A percentile compares a stretch with the other conserved stretches of the same genome.
Evolutionary conservation across 345 rosid genomes (phyloP).

Genomic region (Moringa oleifera): DNA sequence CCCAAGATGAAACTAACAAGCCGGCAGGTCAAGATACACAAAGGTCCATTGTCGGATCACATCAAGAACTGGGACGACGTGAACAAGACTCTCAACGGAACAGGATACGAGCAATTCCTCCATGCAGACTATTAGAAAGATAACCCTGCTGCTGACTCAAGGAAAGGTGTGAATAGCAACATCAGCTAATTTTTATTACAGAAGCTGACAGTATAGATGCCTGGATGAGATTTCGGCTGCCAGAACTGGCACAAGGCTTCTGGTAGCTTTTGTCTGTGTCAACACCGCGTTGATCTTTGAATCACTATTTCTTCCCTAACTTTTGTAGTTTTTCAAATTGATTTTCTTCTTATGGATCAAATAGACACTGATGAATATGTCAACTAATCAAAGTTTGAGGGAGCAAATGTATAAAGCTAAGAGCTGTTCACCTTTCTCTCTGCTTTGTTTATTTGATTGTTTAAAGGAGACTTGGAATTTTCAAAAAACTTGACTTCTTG

Average conservation of each 20-base stretch:
- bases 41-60: slow-evolving; percentile 61
- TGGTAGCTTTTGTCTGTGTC: neutral
- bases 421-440: neutral
- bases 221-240: slow-evolving; percentile 13
- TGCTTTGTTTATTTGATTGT: neutral
- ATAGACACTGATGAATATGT: slow-evolving; percentile 19
- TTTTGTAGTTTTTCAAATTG: slow-evolving; percentile 4
- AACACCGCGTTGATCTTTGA: neutral
- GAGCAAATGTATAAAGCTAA: slow-evolving; percentile 11
- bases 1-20: slow-evolving; percentile 59
- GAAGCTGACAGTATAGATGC: slow-evolving; percentile 8
- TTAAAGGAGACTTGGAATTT: too few relatives aligned
- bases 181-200: slow-evolving; percentile 21
- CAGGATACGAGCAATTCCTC: slow-evolving; percentile 54
- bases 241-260: neutral
- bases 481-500: too few relatives aligned
- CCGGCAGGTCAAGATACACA: slow-evolving; percentile 89
- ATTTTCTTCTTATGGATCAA: too few relatives aligned
- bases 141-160: slow-evolving; percentile 13
- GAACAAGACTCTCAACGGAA: slow-evolving; percentile 57
- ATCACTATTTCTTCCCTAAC: neutral
- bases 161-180: slow-evolving; percentile 18
- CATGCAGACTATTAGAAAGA: slow-evolving; percentile 50
- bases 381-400: slow-evolving; percentile 11
- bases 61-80: slow-evolving; percentile 85